A percentile compares a stretch with the other conserved stretches of the same genome.
Conservation (phyloP, 371 early-diverging fungal genomes). For the Rhizopus microsporus region DNA sequence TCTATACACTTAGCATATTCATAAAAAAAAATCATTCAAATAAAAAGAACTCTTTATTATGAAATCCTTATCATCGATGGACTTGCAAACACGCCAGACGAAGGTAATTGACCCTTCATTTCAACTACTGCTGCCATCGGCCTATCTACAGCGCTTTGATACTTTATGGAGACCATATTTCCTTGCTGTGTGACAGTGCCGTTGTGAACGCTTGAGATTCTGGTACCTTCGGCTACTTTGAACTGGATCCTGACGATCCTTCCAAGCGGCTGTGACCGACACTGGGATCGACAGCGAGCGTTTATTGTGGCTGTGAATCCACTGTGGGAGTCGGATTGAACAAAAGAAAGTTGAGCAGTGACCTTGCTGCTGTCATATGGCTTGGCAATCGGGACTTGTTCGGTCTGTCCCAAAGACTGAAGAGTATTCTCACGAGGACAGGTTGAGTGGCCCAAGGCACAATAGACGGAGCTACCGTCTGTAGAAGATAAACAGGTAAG, state of each 20-base stretch:
- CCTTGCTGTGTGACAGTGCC: conserved; percentile 36
- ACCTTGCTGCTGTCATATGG: conserved; percentile 29
- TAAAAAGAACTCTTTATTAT: no score
- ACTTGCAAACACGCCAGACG: conserved; percentile 28
- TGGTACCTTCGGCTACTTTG: conserved; percentile 24
- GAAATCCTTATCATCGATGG: conserved; percentile 7
- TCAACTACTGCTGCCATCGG: conserved; percentile 29
- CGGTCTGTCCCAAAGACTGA: conserved; percentile 2
- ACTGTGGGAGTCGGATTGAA: neutral
- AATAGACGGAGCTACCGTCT: conserved; percentile 37
- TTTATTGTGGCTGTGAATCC: conserved; percentile 31
- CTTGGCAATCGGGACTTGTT: conserved; percentile 16
- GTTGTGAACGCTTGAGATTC: conserved; percentile 16
- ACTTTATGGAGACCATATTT: conserved; percentile 21
- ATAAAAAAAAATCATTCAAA: no score
- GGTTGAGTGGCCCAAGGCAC: conserved; percentile 23
- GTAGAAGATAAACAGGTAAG: conserved; percentile 33
- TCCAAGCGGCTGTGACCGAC: conserved; percentile 14
- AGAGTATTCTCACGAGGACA: neutral
- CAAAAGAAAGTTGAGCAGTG: conserved; percentile 28
- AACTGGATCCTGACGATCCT: conserved; percentile 25
- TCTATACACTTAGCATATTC: no score
- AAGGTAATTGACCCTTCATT: conserved; percentile 23
- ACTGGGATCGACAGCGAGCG: conserved; percentile 25
- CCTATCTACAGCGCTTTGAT: conserved; percentile 22